These are phyloP conservation scores for Blastobotrys terrestris DNA, from an alignment of 805 yeast genomes.

Conservation along the genomic window DNA sequence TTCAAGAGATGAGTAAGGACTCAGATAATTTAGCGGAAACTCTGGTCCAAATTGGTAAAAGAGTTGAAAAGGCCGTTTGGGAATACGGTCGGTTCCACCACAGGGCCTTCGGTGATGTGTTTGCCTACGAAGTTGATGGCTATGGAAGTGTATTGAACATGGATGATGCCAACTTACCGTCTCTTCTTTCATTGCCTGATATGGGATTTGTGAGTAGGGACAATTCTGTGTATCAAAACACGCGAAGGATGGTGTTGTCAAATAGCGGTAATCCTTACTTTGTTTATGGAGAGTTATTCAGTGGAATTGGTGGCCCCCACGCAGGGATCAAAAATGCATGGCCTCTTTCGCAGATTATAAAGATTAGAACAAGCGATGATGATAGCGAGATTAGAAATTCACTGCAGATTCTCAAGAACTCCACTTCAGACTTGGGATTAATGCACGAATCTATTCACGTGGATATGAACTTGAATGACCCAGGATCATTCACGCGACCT, in stretches of 20 bases:
- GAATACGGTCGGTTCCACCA: slow-evolving; percentile 62
- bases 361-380: slow-evolving; percentile 66
- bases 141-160: slow-evolving; percentile 65
- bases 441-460: slow-evolving; percentile 81
- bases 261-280: slow-evolving; percentile 74
- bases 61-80: slow-evolving; percentile 51
- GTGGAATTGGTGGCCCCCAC: slow-evolving; percentile 90
- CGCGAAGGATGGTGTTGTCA: slow-evolving; percentile 67
- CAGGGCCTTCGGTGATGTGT: slow-evolving; percentile 65
- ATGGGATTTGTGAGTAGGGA: slow-evolving; percentile 51
- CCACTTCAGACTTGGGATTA: slow-evolving; percentile 70
- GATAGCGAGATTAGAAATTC: slow-evolving; percentile 57
- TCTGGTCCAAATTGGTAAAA: slow-evolving; percentile 31
- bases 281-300: slow-evolving; percentile 53
- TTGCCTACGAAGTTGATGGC: slow-evolving; percentile 87
- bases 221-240: slow-evolving; percentile 65
- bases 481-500: slow-evolving; percentile 54
- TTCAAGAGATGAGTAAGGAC: slow-evolving; percentile 7
- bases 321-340: slow-evolving; percentile 75
- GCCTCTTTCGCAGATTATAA: slow-evolving; percentile 82
- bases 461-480: slow-evolving; percentile 33
- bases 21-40: slow-evolving; percentile 17
- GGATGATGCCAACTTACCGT: slow-evolving; percentile 92
- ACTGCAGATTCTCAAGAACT: slow-evolving; percentile 46
- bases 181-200: slow-evolving; percentile 73